These are phyloP conservation scores for Penicillium canariense DNA, from an alignment of 495 filamentous ascomycete species.

Conservation along the genomic window DNA sequence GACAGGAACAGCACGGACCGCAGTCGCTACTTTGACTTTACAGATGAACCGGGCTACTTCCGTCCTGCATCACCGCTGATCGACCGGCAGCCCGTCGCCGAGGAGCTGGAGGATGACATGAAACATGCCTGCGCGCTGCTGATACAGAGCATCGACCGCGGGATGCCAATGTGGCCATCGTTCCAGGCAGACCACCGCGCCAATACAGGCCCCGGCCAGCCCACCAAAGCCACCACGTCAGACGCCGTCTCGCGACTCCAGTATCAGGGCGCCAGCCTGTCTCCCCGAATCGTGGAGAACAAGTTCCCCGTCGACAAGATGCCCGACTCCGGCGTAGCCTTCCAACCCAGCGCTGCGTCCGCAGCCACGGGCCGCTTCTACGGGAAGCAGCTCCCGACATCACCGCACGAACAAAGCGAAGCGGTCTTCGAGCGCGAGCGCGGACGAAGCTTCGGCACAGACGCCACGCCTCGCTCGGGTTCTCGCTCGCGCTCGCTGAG, in stretches of 20 bases:
- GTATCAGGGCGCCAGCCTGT: constrained; percentile 1
- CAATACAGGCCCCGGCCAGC: not conserved
- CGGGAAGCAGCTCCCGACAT: constrained; percentile 7
- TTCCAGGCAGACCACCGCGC: constrained; percentile 1
- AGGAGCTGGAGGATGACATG: constrained; percentile 24
- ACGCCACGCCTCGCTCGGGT: not conserved
- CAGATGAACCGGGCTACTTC: constrained; percentile 25
- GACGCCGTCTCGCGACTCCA: not conserved
- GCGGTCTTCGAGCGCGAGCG: not conserved
- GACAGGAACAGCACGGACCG: constrained; percentile 3
- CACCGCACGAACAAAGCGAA: constrained; percentile 4
- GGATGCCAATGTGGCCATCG: constrained; percentile 19
- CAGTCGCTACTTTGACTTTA: constrained; percentile 21
- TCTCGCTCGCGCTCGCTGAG: constrained; percentile 14
- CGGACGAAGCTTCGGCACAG: constrained; percentile 13
- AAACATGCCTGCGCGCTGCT: constrained; percentile 25
- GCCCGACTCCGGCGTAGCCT: constrained; percentile 10
- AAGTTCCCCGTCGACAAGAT: not conserved
- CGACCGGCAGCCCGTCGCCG: constrained; percentile 19
- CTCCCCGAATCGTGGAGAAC: not conserved
- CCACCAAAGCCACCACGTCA: not conserved
- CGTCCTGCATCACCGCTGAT: constrained; percentile 21
- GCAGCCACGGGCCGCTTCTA: constrained; percentile 18
- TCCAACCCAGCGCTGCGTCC: constrained; percentile 4
- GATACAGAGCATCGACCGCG: constrained; percentile 27